phyloP scores from a whole-genome alignment of 2,329 filamentous ascomycete genomes.

The Seiridium unicorne region DNA sequence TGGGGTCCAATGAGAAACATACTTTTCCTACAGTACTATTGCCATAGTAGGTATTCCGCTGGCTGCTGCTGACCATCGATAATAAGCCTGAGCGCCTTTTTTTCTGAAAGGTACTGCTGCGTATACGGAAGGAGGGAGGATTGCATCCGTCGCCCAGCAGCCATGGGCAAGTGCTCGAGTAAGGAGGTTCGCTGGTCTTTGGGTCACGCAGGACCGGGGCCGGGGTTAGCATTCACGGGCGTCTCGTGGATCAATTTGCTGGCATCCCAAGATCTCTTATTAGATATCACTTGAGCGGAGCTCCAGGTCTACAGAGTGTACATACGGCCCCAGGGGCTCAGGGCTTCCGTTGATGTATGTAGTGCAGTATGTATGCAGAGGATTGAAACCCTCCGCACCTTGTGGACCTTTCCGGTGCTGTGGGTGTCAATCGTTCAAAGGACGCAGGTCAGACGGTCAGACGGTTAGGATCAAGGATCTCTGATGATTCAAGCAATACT shows the following conservation, averaged over 20 bases:
- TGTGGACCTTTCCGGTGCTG: not conserved
- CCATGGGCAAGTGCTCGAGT: too few species aligned
- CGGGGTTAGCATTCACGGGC: not conserved
- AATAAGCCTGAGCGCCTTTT: too few species aligned
- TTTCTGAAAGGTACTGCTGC: not conserved
- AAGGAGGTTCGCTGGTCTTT: not conserved
- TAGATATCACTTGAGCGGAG: too few species aligned
- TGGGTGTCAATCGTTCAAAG: not conserved
- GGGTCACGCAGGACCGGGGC: not conserved
- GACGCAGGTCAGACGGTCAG: not conserved
- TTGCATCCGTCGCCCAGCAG: not conserved
- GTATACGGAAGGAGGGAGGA: not conserved
- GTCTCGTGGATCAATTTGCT: not conserved
- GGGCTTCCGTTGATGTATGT: too few species aligned
- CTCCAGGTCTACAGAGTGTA: too few species aligned
- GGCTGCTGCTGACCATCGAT: too few species aligned
- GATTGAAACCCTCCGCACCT: not conserved
- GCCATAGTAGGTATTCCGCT: too few species aligned
- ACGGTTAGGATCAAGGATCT: constrained; percentile 1
- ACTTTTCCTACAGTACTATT: too few species aligned
- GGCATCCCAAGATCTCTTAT: too few species aligned
- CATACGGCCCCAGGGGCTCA: too few species aligned
- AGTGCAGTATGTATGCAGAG: not conserved
- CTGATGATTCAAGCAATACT: not conserved
- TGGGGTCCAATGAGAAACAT: not conserved